A percentile compares a stretch with the other conserved stretches of the same genome.
phyloP scores from a whole-genome alignment of 257 asterid species.

The Solanum sitiens region DNA sequence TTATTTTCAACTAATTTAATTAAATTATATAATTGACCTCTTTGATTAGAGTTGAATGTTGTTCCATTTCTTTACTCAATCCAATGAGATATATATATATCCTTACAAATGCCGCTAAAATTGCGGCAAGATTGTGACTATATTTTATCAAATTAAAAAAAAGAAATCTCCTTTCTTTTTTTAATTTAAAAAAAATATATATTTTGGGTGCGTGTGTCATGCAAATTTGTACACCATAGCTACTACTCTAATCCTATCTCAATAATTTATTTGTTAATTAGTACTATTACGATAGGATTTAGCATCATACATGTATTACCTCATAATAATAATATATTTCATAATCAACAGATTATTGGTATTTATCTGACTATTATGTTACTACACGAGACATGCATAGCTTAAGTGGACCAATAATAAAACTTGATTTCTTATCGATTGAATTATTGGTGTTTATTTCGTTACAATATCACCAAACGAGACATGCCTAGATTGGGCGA shows the following conservation, averaged over 20 bases:
- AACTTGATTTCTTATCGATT: neutral
- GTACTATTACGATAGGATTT: neutral
- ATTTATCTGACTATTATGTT: too few relatives aligned
- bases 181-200: neutral
- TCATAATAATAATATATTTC: too few relatives aligned
- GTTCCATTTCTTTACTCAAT: neutral
- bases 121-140: conserved; percentile 13
- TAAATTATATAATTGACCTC: neutral
- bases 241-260: neutral
- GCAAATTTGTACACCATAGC: neutral
- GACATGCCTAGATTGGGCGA: neutral
- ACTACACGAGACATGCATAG: neutral
- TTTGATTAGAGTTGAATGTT: neutral
- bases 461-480: too few relatives aligned
- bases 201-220: neutral
- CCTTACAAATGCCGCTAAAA: neutral
- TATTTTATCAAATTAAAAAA: neutral
- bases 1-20: neutral
- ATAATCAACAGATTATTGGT: too few relatives aligned
- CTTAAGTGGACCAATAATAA: too few relatives aligned
- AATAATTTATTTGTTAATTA: neutral
- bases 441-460: neutral
- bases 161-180: neutral
- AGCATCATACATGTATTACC: neutral
- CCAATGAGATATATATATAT: neutral